Base-by-base conservation (phyloP, 176 grass and related monocot genomes). In the Hordeum marinum region DNA sequence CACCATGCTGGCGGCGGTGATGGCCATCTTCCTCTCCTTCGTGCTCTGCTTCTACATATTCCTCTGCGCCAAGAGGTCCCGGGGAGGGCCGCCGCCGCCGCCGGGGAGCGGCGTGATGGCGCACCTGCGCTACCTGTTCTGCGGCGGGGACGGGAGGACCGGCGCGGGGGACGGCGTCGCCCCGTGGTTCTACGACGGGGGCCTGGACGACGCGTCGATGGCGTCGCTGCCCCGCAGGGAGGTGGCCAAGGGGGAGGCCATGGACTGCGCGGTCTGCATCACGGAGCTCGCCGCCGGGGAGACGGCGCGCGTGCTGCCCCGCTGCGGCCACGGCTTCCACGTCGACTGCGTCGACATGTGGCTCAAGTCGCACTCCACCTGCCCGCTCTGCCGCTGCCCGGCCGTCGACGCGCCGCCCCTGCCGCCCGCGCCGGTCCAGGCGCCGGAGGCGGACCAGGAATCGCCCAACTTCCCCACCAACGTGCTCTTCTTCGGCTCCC, bases 301-400 rank as follows among this genome's bases (percentile, higher is more conserved):
- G 24, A 81, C 88, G 75, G 91, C 85, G 64, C 87, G 91, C 77
- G 76, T 96, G 83, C 87, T 96, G 65, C 94, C 94, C 6, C 87
- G 87, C 3, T 96, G 94, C 79, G 86, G 92, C 27, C 94, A 96
- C 80, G 91, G 36, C 2, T 96, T 96, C 84, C 94, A 96, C 80
- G 77, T 96, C 26, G 91, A 68, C 21, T 96, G 94, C 89, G 81
- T 96, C 69, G 94, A 96, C 82, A 91, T 94, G 94, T 96, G 94
- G 94, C 83, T 96, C 43, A 81, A 68, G 17, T 94, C 87, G 1
- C 94, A 96, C 89, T 93, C 87, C 78, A 96, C 91, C 4, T 96
- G 94, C 87, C 94, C 94, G 21, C 88, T 96, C 72, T 96, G 94
- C 94, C 94, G 94, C 11, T 83, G 89, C 79, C 91, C 94, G 2